A percentile compares a stretch with the other conserved stretches of the same genome.
These are phyloP conservation scores for Jaapia argillacea DNA, from an alignment of 768 basidiomycete genomes.

Conservation along the genomic window DNA sequence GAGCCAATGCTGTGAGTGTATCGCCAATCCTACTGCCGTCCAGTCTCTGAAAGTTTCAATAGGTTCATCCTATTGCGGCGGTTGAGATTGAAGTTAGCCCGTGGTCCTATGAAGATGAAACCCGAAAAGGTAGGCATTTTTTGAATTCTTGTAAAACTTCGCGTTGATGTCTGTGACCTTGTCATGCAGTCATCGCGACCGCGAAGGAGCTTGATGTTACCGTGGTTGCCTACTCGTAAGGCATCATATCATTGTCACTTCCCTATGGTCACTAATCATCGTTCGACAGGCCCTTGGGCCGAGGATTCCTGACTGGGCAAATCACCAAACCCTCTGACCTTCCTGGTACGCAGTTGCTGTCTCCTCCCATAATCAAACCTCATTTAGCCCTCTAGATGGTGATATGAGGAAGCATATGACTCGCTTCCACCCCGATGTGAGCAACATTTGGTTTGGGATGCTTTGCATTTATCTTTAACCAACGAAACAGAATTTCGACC, in stretches of 20 bases:
- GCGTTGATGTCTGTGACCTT: neutral
- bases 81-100: constrained; percentile 64
- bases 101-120: constrained; percentile 45
- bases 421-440: constrained; percentile 27
- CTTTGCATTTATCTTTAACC: neutral
- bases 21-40: neutral
- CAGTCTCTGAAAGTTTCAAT: neutral
- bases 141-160: neutral
- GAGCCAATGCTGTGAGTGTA: constrained; percentile 26
- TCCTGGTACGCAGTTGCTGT: constrained; percentile 12
- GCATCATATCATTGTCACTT: neutral
- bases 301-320: constrained; percentile 41
- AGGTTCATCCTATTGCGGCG: constrained; percentile 45
- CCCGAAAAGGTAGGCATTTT: constrained; percentile 26
- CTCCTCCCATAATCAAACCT: neutral
- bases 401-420: constrained; percentile 23
- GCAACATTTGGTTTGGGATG: neutral
- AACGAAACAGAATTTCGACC: constrained; percentile 22
- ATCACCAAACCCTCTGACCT: constrained; percentile 28
- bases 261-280: neutral
- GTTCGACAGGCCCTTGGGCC: constrained; percentile 36
- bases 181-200: constrained; percentile 43
- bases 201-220: constrained; percentile 46
- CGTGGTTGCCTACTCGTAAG: constrained; percentile 51
- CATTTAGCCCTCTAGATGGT: constrained; percentile 19